These are phyloP conservation scores for Microbotryum lychnidis-dioicae DNA, from an alignment of 1,284 basidiomycete genomes.

Conservation along the genomic window DNA sequence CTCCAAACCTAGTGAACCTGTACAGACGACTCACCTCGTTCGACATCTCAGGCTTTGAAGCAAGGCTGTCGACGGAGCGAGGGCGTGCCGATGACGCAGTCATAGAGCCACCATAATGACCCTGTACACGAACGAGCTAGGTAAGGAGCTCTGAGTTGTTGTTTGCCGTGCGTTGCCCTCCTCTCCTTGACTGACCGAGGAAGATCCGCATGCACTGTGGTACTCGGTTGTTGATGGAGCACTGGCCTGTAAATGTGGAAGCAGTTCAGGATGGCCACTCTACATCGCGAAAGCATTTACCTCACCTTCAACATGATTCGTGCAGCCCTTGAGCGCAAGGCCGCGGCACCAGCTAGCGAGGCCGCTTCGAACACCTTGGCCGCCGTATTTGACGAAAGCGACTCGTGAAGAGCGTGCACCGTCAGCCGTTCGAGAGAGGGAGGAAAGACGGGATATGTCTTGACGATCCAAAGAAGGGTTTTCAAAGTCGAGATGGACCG, in stretches of 20 bases:
- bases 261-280: background rate
- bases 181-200: no score
- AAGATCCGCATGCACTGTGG: background rate
- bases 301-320: slow-evolving; percentile 24
- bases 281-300: background rate
- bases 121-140: no score
- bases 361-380: slow-evolving; percentile 30
- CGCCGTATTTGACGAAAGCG: slow-evolving; percentile 44
- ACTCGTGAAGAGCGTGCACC: slow-evolving; percentile 83
- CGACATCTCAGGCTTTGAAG: no score
- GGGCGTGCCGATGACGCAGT: no score
- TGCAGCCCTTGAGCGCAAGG: slow-evolving; percentile 27
- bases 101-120: no score
- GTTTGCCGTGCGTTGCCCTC: no score
- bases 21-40: no score
- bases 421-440: slow-evolving; percentile 67
- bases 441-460: slow-evolving; percentile 60
- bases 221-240: background rate
- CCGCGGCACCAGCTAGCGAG: slow-evolving; percentile 20
- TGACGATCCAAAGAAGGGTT: slow-evolving; percentile 73
- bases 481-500: slow-evolving; percentile 80
- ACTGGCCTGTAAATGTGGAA: background rate
- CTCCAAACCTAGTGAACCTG: no score
- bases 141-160: no score
- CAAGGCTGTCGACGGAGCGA: no score